Evolutionary conservation across 2,329 filamentous ascomycete species (phyloP), one percentile per base, ranked within the genome.

Genomic region (Alternaria viburni): DNA sequence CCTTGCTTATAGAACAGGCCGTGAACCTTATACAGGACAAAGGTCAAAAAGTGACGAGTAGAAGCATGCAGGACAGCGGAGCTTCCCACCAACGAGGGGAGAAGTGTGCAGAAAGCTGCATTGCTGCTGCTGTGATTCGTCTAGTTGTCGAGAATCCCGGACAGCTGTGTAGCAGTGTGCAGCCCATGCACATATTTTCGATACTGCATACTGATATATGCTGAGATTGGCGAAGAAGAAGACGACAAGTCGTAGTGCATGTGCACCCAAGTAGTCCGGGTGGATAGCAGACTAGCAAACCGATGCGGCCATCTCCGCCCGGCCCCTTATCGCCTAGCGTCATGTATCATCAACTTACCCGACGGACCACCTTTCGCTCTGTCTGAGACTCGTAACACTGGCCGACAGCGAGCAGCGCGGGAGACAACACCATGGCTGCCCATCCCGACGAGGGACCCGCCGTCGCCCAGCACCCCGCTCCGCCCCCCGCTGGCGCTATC

Each of bases 371-470:
- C 61, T 62, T 56, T 62, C 65, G 56, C 66, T 36, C 50, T 49
- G 21, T 51, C 57, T 57, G 61, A 57, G 54, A 58, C 66, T 55
- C 65, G 61, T 60, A 57, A 63, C 36, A 46, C 52, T 61, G 60
- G 57, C 36, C 54, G 55, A 54, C 45, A 51, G 54, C 59, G 54
- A 68, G 61, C 36, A 61, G 56, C 66, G 62, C 62, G 59, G 60
- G 57, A 67, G 55, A 62, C 60, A 59, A 65, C 66, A 62, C 32
- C 60, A 76, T 76, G 74, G 72, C 75, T 66, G 65, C 71, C 56
- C 65, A 75, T 58, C 61, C 69, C 67, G 60, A 63, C 61, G 61
- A 72, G 54, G 75, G 69, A 32, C 69, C 74, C 49, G 72, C 73
- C 62, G 73, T 69, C 65, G 74, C 73, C 50, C 70, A 76, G 28